Evolutionary conservation across 768 basidiomycete genomes (phyloP).

Genomic region (Cystofilobasidium bisporidii): DNA sequence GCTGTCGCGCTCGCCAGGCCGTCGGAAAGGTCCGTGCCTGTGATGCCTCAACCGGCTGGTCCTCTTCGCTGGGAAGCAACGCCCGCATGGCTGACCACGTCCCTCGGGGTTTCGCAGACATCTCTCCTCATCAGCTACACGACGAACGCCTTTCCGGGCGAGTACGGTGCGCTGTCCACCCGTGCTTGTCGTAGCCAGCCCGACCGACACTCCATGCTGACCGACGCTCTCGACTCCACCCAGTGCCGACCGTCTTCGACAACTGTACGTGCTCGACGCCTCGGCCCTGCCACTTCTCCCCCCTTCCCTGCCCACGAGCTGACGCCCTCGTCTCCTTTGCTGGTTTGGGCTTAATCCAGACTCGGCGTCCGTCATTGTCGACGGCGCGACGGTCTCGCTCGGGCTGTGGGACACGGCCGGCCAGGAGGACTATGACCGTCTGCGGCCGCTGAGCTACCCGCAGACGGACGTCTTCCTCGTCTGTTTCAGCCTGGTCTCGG

Average conservation of each 20-base stretch:
- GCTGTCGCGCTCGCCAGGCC: no score
- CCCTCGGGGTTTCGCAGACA: not conserved
- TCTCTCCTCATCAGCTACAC: conserved; percentile 5
- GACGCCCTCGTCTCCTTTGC: not conserved
- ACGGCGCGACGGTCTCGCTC: conserved; percentile 80
- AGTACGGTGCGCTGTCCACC: not conserved
- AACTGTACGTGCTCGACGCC: conserved; percentile 54
- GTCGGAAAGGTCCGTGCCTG: no score
- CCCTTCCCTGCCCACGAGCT: not conserved
- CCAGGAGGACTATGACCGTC: conserved; percentile 70
- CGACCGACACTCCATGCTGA: not conserved
- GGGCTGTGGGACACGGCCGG: conserved; percentile 99
- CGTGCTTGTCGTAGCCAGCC: not conserved
- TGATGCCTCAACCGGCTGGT: no score
- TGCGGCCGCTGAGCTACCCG: conserved; percentile 75
- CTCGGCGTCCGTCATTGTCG: conserved; percentile 60
- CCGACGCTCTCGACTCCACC: no score
- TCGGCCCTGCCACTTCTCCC: not conserved
- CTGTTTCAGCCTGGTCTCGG: conserved; percentile 54
- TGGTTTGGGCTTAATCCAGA: not conserved
- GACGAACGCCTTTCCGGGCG: conserved; percentile 1
- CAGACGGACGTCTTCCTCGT: conserved; percentile 99
- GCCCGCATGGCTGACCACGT: not conserved
- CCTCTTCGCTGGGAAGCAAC: no score
- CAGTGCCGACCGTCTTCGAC: conserved; percentile 60